Evolutionary conservation across 1,284 basidiomycete genomes (phyloP).

Genomic region (Vanrija sp.): DNA sequence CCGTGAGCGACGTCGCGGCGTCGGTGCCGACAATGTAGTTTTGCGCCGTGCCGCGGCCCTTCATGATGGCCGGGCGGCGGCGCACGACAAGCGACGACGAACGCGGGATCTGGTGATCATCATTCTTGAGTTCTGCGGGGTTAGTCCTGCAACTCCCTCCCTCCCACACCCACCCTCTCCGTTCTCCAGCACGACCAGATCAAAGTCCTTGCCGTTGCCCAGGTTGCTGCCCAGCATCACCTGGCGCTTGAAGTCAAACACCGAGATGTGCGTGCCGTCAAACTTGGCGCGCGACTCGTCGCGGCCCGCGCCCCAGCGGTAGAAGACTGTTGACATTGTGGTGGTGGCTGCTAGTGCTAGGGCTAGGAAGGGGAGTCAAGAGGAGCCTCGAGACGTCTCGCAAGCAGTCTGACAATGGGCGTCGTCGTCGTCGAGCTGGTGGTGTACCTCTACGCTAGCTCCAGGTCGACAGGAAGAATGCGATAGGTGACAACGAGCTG

Average conservation of each 20-base stretch:
- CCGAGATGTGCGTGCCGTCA: conserved; percentile 96
- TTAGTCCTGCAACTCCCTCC: background rate
- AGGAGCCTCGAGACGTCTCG: no score
- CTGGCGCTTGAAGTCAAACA: conserved; percentile 98
- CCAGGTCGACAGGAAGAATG: no score
- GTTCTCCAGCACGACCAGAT: conserved; percentile 79
- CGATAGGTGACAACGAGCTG: no score
- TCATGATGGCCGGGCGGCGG: conserved; percentile 69
- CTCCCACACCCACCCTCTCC: conserved; percentile 62
- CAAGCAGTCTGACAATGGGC: no score
- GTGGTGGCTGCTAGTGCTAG: background rate
- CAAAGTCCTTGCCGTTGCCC: conserved; percentile 92
- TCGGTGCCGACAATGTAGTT: conserved; percentile 68
- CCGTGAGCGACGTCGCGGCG: conserved; percentile 37
- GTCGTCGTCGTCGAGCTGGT: no score
- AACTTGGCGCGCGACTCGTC: conserved; percentile 94
- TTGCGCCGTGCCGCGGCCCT: conserved; percentile 87
- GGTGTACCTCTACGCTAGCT: no score
- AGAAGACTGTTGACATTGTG: conserved; percentile 91
- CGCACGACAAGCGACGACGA: conserved; percentile 92
- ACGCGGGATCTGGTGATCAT: conserved; percentile 83
- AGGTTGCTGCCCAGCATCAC: conserved; percentile 95
- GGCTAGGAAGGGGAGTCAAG: background rate
- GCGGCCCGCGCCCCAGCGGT: conserved; percentile 94
- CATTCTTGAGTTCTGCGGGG: conserved; percentile 80